Evolutionary conservation across 306 rosid genomes (phyloP).

Genomic region (Ammopiptanthus mongolicus): DNA sequence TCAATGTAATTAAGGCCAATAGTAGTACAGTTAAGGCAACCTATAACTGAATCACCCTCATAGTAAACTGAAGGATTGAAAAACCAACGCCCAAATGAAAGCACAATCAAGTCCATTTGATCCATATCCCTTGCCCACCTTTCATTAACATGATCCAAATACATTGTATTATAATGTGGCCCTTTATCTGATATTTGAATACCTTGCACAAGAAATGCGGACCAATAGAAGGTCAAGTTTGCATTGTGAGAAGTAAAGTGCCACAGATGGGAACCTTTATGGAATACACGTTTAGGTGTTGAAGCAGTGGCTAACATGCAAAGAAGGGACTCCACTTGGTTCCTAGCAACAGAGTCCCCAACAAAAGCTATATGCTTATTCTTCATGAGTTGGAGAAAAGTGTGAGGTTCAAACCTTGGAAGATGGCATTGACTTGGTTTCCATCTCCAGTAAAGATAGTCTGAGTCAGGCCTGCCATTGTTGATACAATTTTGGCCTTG

Average conservation of each 20-base stretch:
- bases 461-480: slow-evolving; percentile 57
- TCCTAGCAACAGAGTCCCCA: slow-evolving; percentile 76
- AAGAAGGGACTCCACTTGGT: slow-evolving; percentile 74
- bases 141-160: slow-evolving; percentile 48
- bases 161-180: slow-evolving; percentile 41
- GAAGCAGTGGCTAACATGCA: slow-evolving; percentile 54
- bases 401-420: slow-evolving; percentile 64
- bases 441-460: slow-evolving; percentile 68
- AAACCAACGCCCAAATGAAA: slow-evolving; percentile 75
- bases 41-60: slow-evolving; percentile 43
- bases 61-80: slow-evolving; percentile 57
- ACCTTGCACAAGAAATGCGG: slow-evolving; percentile 72
- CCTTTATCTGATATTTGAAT: slow-evolving; percentile 35
- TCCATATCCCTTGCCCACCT: slow-evolving; percentile 57
- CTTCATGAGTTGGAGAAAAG: slow-evolving; percentile 42
- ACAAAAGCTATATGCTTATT: slow-evolving; percentile 68
- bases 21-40: slow-evolving; percentile 52
- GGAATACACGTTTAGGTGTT: slow-evolving; percentile 40
- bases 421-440: slow-evolving; percentile 50
- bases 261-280: slow-evolving; percentile 47
- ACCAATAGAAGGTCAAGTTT: slow-evolving; percentile 60
- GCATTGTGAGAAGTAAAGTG: slow-evolving; percentile 46
- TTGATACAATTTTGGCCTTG: slow-evolving; percentile 50
- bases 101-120: slow-evolving; percentile 38
- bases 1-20: slow-evolving; percentile 47